Conservation (phyloP, 495 filamentous ascomycete genomes). For the Choiromyces venosus region DNA sequence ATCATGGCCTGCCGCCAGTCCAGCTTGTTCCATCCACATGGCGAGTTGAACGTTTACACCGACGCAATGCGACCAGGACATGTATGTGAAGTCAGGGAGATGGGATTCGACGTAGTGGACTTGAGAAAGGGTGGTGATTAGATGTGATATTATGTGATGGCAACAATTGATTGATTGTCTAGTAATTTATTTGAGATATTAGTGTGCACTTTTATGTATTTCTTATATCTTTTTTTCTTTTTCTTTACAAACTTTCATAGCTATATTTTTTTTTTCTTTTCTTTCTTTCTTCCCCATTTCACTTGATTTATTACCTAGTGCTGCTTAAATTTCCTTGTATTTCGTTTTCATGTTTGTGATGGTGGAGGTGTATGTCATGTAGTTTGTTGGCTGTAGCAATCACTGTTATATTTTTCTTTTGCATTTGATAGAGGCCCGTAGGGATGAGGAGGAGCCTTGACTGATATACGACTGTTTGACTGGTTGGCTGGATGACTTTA, state of each 20-base stretch:
- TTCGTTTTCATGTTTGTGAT: neutral
- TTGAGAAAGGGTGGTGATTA: slow-evolving; percentile 52
- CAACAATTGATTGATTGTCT: slow-evolving; percentile 14
- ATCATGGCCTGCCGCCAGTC: slow-evolving; percentile 69
- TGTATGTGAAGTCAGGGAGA: slow-evolving; percentile 68
- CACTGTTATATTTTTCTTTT: no score
- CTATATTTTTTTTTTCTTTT: neutral
- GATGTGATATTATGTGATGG: no score
- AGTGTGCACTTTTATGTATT: neutral
- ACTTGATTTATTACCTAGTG: neutral
- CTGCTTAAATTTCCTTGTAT: neutral
- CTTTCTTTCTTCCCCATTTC: no score
- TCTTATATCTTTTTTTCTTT: neutral
- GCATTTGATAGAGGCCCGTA: no score
- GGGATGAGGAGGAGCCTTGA: no score
- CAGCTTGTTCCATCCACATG: slow-evolving; percentile 79
- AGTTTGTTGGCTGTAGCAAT: neutral
- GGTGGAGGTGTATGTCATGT: neutral
- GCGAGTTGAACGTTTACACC: slow-evolving; percentile 69
- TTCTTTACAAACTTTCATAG: neutral
- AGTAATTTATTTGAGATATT: neutral
- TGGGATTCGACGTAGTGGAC: slow-evolving; percentile 75
- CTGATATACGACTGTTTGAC: no score
- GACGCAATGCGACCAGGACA: slow-evolving; percentile 77
- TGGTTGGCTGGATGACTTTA: no score